Percentiles rank a stretch among this genome's conserved stretches.
Evolutionary conservation across 768 basidiomycete genomes (phyloP).

Genomic region (Tylopilus rubrobrunneus): DNA sequence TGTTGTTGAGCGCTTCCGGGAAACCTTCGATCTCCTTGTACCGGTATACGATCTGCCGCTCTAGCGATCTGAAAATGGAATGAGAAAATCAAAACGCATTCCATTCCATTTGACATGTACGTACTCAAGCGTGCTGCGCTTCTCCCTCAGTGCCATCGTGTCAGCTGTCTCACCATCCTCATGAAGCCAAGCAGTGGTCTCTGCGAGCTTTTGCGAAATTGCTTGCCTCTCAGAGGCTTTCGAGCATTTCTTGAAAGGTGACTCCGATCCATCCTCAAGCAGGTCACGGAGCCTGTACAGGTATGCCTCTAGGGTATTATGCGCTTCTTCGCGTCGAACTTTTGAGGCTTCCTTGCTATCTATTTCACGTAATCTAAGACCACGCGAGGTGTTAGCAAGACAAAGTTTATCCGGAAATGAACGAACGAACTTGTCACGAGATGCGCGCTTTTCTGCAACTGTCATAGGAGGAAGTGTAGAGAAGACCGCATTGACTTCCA

Average conservation of each 20-base stretch:
- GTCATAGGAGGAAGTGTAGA: conserved; percentile 71
- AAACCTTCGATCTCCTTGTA: conserved; percentile 88
- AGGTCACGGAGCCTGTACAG: conserved; percentile 89
- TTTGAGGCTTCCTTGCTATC: conserved; percentile 77
- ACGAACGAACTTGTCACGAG: conserved; percentile 62
- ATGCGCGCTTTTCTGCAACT: conserved; percentile 66
- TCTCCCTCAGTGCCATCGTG: conserved; percentile 68
- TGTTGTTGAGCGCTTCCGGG: conserved; percentile 75
- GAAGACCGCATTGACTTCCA: conserved; percentile 62
- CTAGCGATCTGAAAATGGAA: conserved; percentile 51
- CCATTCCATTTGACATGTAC: conserved; percentile 23
- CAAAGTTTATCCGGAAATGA: neutral
- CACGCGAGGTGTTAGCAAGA: conserved; percentile 3
- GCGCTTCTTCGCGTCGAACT: conserved; percentile 79
- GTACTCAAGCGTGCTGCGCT: conserved; percentile 80
- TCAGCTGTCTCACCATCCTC: conserved; percentile 82
- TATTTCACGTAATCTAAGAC: conserved; percentile 66
- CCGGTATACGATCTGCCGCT: conserved; percentile 79
- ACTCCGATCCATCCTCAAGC: conserved; percentile 58
- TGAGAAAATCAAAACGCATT: conserved; percentile 1
- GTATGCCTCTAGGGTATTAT: conserved; percentile 88
- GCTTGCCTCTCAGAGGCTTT: conserved; percentile 62
- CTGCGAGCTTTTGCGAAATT: conserved; percentile 66
- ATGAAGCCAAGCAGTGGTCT: conserved; percentile 77
- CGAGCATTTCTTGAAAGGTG: conserved; percentile 85